These are phyloP conservation scores for Auriscalpium microsporum DNA, from an alignment of 768 basidiomycete species.

Conservation along the genomic window DNA sequence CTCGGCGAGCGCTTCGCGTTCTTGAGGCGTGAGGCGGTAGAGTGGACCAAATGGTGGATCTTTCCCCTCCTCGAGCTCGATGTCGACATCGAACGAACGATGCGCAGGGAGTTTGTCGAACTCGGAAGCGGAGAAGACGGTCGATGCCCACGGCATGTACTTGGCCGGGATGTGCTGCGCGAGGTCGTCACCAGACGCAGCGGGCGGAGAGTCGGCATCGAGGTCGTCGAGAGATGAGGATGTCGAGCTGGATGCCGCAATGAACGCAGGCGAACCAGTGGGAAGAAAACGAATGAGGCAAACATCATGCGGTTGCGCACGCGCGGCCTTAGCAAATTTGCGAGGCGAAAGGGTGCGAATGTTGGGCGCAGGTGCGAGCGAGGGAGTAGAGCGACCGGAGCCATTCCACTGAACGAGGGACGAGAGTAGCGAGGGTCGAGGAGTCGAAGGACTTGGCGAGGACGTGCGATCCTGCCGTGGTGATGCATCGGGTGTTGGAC, in stretches of 20 bases:
- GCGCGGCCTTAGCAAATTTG: not conserved
- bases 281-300: not conserved
- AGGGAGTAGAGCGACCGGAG: not conserved
- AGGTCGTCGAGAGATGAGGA: too few relatives aligned
- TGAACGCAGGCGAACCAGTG: not conserved
- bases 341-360: not conserved
- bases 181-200: too few relatives aligned
- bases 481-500: too few relatives aligned
- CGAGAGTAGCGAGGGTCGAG: not conserved
- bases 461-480: too few relatives aligned
- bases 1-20: slow-evolving; percentile 26
- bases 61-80: slow-evolving; percentile 24
- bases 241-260: too few relatives aligned
- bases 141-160: slow-evolving; percentile 21
- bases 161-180: not conserved
- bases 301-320: not conserved
- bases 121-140: slow-evolving; percentile 20
- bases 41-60: slow-evolving; percentile 23
- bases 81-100: slow-evolving; percentile 27
- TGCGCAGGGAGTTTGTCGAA: slow-evolving; percentile 27
- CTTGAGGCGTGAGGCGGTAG: slow-evolving; percentile 25
- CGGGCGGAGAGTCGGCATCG: too few relatives aligned
- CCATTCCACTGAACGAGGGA: not conserved
- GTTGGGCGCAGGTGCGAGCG: not conserved
- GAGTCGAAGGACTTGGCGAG: too few relatives aligned